These are phyloP conservation scores for Cercospora berteroae DNA, from an alignment of 2,329 filamentous ascomycete genomes.

Conservation along the genomic window DNA sequence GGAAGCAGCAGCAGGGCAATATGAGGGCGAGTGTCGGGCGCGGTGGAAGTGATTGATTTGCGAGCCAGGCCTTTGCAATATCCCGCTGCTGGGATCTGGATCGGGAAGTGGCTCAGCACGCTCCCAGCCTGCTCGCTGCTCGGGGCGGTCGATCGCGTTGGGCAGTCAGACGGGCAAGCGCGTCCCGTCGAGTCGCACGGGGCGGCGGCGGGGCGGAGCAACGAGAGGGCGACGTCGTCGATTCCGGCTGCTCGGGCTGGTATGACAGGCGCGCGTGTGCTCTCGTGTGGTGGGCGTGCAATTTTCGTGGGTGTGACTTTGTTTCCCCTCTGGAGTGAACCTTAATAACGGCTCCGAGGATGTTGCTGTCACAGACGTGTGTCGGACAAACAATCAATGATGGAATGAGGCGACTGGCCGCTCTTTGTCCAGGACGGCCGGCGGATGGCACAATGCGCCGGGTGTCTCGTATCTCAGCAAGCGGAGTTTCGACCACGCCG, in stretches of 20 bases:
- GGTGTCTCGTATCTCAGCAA: not conserved
- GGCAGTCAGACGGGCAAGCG: not conserved
- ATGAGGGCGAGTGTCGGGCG: not conserved
- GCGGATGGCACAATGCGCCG: not conserved
- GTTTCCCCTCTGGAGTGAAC: not conserved
- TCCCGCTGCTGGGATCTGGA: slow-evolving; percentile 6
- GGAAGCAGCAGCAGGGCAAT: not conserved
- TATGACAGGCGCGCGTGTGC: not conserved
- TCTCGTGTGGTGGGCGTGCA: not conserved
- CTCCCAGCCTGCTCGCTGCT: not conserved
- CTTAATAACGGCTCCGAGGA: not conserved
- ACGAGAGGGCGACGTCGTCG: not conserved
- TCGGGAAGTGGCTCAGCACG: slow-evolving; percentile 11
- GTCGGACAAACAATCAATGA: not conserved
- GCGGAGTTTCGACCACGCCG: not conserved
- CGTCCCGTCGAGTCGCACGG: not conserved
- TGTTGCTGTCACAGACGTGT: not conserved
- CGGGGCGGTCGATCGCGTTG: not conserved
- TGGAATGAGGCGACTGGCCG: not conserved
- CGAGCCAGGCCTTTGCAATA: slow-evolving; percentile 2
- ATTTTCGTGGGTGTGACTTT: slow-evolving; percentile 3
- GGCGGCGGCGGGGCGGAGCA: not conserved
- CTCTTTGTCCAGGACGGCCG: not conserved
- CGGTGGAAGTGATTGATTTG: not conserved
- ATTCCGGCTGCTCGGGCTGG: not conserved